Percentiles rank a stretch among this genome's conserved stretches.
These are phyloP conservation scores for Solanum raphanifolium DNA, from an alignment of 257 asterid species.

Conservation along the genomic window DNA sequence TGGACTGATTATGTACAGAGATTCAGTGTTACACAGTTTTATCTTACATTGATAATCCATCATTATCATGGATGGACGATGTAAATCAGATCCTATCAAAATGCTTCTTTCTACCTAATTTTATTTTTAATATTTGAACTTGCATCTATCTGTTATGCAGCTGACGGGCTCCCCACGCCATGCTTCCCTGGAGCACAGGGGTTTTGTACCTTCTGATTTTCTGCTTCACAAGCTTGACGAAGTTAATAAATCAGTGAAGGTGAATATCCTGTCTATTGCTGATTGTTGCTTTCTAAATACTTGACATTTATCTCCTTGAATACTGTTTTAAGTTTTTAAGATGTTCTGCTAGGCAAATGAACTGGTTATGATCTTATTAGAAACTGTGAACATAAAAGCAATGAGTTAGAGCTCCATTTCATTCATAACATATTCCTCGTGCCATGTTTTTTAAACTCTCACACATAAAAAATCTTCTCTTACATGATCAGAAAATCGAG, in stretches of 20 bases:
- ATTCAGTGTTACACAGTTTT: background rate
- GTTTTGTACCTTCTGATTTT: constrained; percentile 33
- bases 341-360: background rate
- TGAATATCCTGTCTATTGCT: background rate
- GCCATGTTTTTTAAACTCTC: background rate
- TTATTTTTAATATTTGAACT: background rate
- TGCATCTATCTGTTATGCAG: constrained; percentile 23
- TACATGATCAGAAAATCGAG: constrained; percentile 47
- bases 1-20: background rate
- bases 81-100: background rate
- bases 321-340: background rate
- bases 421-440: background rate
- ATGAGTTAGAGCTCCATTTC: background rate
- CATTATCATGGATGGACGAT: background rate
- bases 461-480: background rate
- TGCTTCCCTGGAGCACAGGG: constrained; percentile 23
- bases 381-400: background rate
- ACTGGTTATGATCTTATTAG: background rate
- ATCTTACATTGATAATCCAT: background rate
- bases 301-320: background rate
- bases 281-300: background rate
- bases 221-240: constrained; percentile 63
- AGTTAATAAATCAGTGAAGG: constrained; percentile 60
- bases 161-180: constrained; percentile 27
- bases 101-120: background rate